These are phyloP conservation scores for Yamadazyma sp. DNA, from an alignment of 805 yeast genomes.

Conservation along the genomic window DNA sequence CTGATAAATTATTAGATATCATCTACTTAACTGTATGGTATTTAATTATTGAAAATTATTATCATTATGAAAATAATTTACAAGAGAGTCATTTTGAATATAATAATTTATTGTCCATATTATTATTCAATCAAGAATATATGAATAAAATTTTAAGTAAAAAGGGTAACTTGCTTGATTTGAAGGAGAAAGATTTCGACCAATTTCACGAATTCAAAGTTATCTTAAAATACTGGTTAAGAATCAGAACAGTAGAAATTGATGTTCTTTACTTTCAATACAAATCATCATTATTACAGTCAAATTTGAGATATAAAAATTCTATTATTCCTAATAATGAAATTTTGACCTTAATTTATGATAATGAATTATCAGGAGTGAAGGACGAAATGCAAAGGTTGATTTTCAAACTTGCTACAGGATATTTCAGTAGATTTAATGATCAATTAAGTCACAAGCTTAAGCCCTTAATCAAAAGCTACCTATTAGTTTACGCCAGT, in stretches of 20 bases:
- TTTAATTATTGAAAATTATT: conserved; percentile 20
- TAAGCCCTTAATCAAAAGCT: conserved; percentile 4
- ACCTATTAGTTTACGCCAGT: conserved; percentile 8
- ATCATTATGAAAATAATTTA: conserved; percentile 15
- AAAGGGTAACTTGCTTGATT: conserved; percentile 8
- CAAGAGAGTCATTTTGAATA: conserved; percentile 27
- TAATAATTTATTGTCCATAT: conserved; percentile 19
- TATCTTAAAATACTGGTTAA: conserved; percentile 24
- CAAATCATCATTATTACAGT: conserved; percentile 23
- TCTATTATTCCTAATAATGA: conserved; percentile 23
- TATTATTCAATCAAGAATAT: conserved; percentile 12
- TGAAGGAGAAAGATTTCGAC: conserved; percentile 2
- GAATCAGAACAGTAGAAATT: conserved; percentile 25
- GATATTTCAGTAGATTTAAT: conserved; percentile 18
- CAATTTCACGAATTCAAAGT: conserved; percentile 14
- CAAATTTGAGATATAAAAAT: conserved; percentile 19
- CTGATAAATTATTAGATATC: conserved; percentile 22
- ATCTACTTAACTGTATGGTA: conserved; percentile 25
- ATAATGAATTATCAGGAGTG: conserved; percentile 10
- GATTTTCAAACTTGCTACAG: conserved; percentile 7
- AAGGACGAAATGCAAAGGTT: conserved; percentile 5
- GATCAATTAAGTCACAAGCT: background rate
- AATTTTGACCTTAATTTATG: conserved; percentile 17
- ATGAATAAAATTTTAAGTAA: conserved; percentile 11
- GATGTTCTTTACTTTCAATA: conserved; percentile 26